Evolutionary conservation across 495 filamentous ascomycete species (phyloP), one percentile per base, ranked within the genome.

Genomic region (Xylaria grammica): DNA sequence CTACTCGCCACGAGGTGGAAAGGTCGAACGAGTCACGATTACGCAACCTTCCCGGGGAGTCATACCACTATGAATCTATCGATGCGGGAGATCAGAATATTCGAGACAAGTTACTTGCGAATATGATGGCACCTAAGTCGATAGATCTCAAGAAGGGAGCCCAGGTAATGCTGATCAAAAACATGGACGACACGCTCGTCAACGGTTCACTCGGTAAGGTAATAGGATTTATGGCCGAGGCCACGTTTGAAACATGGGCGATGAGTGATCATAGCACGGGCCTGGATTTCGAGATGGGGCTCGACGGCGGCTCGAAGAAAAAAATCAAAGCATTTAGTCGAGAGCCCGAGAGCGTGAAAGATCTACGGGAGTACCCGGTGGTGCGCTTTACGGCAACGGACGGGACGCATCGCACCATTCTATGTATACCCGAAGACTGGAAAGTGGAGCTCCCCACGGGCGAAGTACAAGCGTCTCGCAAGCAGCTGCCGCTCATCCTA

Each of bases 131-230:
- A 0, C 93, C 95, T 4, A 83, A 83, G 30, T 65, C 70, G 0
- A 85, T 98, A 19, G 84, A 89, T 49, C 81, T 99, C 46, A 98
- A 97, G 76, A 91, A 94, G 68, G 92, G 92, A 19, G 89, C 93
- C 0, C 96, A 98, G 72, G 96, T 99, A 29, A 98, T 99, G 95
- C 78, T 99, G n/a, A 97, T 98, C 83, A 99, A 99, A 72, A 99
- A 99, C 71, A 88, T 97, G 80, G 95, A 99, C 74, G 94, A 97
- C 2, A 86, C 83, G 0, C 86, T 98, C 2, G 95, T 98, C 61
- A 99, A 99, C 67, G 95, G 95, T 4, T 96, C 95, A 0, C 84
- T 98, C 40, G 95, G 95, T 1, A 90, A 87, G 52, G 89, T 99
- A 2, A 77, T 90, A 5, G 89, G 82, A 3, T 98, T 99, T 76